Conservation (phyloP, 768 basidiomycete genomes). For the Boletus eberwhitei region DNA sequence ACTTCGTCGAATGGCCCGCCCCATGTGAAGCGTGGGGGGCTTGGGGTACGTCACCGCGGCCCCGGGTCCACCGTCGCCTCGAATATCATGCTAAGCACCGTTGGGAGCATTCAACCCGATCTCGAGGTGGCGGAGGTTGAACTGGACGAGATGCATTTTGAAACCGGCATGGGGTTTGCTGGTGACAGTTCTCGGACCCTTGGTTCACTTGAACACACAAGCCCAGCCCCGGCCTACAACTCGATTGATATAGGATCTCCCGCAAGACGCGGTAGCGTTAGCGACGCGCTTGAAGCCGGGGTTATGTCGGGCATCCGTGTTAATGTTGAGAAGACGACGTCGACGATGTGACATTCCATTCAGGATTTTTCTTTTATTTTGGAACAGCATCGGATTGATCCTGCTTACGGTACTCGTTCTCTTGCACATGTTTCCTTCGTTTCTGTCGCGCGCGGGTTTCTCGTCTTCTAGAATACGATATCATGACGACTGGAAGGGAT, state of each 20-base stretch:
- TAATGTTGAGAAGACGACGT: conserved; percentile 59
- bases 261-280: conserved; percentile 14
- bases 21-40: conserved; percentile 31
- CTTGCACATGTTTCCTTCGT: conserved; percentile 17
- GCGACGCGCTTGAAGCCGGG: conserved; percentile 22
- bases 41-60: conserved; percentile 48
- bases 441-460: conserved; percentile 10
- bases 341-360: conserved; percentile 38
- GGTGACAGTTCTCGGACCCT: conserved; percentile 39
- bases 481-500: conserved; percentile 11
- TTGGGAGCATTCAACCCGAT: conserved; percentile 57
- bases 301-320: conserved; percentile 47
- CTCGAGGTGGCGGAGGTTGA: conserved; percentile 53
- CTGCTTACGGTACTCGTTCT: conserved; percentile 21
- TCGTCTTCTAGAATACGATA: conserved; percentile 22
- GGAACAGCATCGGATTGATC: conserved; percentile 28
- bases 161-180: conserved; percentile 51
- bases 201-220: conserved; percentile 31
- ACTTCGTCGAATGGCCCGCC: conserved; percentile 23
- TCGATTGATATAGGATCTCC: conserved; percentile 39
- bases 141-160: conserved; percentile 51
- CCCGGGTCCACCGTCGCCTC: conserved; percentile 54
- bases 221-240: conserved; percentile 51
- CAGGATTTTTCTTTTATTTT: conserved; percentile 15
- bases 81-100: conserved; percentile 59